Conservation (phyloP, 139 green algal genomes). For the Tetradesmus lagerheimii region DNA sequence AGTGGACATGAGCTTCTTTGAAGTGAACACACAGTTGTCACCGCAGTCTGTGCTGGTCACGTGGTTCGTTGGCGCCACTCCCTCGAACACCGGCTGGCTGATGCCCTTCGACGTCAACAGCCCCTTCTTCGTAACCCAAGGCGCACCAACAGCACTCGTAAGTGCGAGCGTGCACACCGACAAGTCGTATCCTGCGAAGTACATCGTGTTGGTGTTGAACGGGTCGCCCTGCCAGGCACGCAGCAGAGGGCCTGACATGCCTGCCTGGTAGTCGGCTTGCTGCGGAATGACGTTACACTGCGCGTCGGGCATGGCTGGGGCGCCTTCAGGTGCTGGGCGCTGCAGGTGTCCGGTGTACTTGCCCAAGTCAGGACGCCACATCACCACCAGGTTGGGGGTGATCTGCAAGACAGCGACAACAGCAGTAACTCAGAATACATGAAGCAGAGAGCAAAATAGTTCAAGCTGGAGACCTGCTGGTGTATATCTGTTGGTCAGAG, state of each 20-base stretch:
- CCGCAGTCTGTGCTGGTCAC: conserved; percentile 37
- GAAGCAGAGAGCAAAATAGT: too few relatives aligned
- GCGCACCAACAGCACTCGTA: conserved; percentile 4
- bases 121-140: background rate
- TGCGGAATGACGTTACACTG: conserved; percentile 4
- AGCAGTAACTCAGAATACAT: background rate
- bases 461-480: too few relatives aligned
- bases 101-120: background rate
- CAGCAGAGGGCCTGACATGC: conserved; percentile 4
- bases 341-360: conserved; percentile 44
- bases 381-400: conserved; percentile 27
- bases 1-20: conserved; percentile 19
- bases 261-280: background rate
- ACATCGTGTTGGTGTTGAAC: conserved; percentile 19
- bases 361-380: conserved; percentile 39
- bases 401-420: conserved; percentile 3
- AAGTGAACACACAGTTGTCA: conserved; percentile 30
- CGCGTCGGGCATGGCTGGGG: background rate
- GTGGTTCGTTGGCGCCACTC: conserved; percentile 27
- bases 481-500: too few relatives aligned
- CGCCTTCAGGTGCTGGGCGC: background rate
- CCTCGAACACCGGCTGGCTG: background rate
- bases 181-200: conserved; percentile 14
- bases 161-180: background rate
- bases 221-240: conserved; percentile 39